Evolutionary conservation across 805 yeast genomes (phyloP), one percentile per base, ranked within the genome.

Genomic region (Candida coleopterorum): DNA sequence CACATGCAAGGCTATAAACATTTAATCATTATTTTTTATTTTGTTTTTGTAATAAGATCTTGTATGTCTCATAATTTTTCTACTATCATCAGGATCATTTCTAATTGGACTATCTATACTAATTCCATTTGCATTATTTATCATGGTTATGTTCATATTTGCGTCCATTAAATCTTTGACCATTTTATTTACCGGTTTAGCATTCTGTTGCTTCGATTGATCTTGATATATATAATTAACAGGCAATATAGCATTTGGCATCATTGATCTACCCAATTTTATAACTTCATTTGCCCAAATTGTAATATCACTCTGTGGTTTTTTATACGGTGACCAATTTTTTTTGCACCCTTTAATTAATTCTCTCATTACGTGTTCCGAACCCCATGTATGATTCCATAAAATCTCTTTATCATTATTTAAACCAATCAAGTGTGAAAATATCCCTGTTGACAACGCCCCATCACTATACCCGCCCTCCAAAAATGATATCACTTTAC

Each of bases 401-500:
- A 62, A 45, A 12, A 56, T 43, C 10, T 49, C 55, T 23, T 60
- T 65, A 36, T 64, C 62, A 20, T 66, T 64, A 34, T 79, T 81
- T 35, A 85, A 54, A 0, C 94, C 95, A 25, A 81, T 74, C 37
- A 85, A 59, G 53, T 85, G 94, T 4, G 93, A 75, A 52, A 84
- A 82, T 0, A 82, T 78, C 9, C 95, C 95, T 1, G 93, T 81
- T 1, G 80, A 59, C 12, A 85, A 66, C 0, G 95, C 95, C 3
- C 83, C 82, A 49, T 85, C 88, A 0, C 93, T 81, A 53, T 85
- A 85, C 1, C 95, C 95, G 18, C 95, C 95, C 60, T 85, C 95
- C 44, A 85, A 58, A 16, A 85, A 56, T 1, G 94, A 83, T 0
- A 85, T 45, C 0, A 85, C 62, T 40, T 75, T 75, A 9, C 89